Conservation (phyloP, 2,329 filamentous ascomycete genomes). For the Penicillium italicum region DNA sequence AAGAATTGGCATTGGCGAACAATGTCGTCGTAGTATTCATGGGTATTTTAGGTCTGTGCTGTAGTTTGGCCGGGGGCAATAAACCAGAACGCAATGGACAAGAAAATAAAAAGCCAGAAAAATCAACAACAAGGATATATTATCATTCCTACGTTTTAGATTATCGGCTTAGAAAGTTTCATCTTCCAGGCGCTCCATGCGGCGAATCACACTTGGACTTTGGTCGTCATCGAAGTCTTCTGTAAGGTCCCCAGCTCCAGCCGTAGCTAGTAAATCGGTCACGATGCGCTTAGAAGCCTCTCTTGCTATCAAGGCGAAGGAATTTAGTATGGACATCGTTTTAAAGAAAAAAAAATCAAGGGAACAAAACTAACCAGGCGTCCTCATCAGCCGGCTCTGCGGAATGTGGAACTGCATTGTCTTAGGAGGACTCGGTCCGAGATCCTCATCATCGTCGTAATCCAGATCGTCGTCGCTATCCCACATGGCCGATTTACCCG, state of each 20-base stretch:
- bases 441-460: constrained; percentile 52
- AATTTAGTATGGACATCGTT: not conserved
- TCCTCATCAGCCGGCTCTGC: constrained; percentile 48
- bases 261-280: constrained; percentile 46
- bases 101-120: no score
- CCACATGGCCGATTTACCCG: constrained; percentile 53
- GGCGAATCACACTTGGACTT: constrained; percentile 46
- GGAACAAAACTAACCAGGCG: constrained; percentile 40
- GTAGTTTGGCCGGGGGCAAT: not conserved
- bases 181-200: constrained; percentile 42
- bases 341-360: not conserved
- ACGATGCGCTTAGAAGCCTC: constrained; percentile 51
- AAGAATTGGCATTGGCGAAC: not conserved
- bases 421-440: constrained; percentile 85
- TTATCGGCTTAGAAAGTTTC: constrained; percentile 45
- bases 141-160: no score
- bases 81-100: not conserved
- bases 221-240: constrained; percentile 39
- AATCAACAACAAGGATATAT: no score
- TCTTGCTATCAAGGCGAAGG: constrained; percentile 34
- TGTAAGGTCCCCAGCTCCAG: constrained; percentile 42
- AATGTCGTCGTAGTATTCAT: not conserved
- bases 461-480: constrained; percentile 68
- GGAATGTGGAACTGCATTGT: constrained; percentile 54
- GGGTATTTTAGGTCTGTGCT: not conserved